phyloP scores from a whole-genome alignment of 176 grass and related monocot genomes.

The Miscanthus lutarioriparius region DNA sequence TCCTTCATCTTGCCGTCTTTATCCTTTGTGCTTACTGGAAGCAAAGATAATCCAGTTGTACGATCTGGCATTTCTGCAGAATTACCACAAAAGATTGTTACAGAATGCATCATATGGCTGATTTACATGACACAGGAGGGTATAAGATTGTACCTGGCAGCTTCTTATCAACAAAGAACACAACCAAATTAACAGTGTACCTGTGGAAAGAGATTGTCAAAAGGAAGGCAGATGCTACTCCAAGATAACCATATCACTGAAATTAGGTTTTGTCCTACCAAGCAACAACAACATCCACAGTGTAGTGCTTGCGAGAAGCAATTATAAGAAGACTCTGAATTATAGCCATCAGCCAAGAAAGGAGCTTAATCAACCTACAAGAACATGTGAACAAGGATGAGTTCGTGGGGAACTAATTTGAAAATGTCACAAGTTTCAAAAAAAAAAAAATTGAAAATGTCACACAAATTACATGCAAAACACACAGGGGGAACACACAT shows the following conservation, averaged over 20 bases:
- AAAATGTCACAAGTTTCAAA: no score
- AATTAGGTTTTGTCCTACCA: conserved; percentile 56
- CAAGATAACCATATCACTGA: conserved; percentile 1
- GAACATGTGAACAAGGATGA: not conserved
- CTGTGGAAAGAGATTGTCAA: conserved; percentile 41
- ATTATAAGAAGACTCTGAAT: conserved; percentile 96
- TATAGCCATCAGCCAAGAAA: conserved; percentile 84
- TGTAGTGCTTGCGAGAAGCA: conserved; percentile 94
- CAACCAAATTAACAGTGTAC: conserved; percentile 97
- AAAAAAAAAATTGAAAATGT: no score
- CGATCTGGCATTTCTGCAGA: conserved; percentile 90
- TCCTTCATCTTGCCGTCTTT: conserved; percentile 63
- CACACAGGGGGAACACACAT: not conserved
- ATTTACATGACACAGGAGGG: not conserved
- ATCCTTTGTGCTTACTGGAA: conserved; percentile 75
- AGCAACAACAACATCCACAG: conserved; percentile 94
- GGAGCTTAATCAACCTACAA: conserved; percentile 78
- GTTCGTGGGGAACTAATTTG: not conserved
- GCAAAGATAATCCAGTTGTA: conserved; percentile 62
- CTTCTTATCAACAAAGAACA: conserved; percentile 90
- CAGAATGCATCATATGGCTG: not conserved
- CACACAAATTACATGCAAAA: not conserved
- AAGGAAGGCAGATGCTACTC: not conserved
- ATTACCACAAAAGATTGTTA: conserved; percentile 16
- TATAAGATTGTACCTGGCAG: conserved; percentile 58